Percentiles rank a stretch among this genome's conserved stretches.
Conservation (phyloP, 495 filamentous ascomycete genomes). For the Aspergillus baeticus region DNA sequence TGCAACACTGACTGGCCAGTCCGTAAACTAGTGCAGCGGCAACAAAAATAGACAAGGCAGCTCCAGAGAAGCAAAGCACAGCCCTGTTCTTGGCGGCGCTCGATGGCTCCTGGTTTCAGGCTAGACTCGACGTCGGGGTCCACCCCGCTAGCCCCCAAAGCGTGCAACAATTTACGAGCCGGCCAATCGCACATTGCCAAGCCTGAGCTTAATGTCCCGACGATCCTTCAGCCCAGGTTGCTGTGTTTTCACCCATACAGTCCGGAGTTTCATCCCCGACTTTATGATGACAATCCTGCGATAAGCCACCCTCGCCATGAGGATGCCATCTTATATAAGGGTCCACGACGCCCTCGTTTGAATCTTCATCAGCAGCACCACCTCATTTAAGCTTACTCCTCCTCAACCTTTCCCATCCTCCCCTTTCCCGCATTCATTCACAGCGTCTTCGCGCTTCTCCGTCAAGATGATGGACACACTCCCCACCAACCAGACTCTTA, state of each 20-base stretch:
- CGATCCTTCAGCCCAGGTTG: not conserved
- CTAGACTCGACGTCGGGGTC: too few species aligned
- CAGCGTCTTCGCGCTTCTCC: not conserved
- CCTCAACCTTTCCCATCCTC: not conserved
- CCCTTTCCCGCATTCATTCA: not conserved
- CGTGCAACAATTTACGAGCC: not conserved
- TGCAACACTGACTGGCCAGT: too few species aligned
- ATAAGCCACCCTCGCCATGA: not conserved
- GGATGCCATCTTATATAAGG: not conserved
- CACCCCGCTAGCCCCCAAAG: too few species aligned
- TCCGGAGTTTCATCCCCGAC: not conserved
- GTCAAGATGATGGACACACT: conserved; percentile 2
- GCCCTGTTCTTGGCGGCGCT: too few species aligned
- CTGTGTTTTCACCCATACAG: not conserved
- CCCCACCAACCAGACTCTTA: conserved; percentile 7
- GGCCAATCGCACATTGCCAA: not conserved
- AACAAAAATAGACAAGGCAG: too few species aligned
- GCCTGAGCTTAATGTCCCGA: not conserved
- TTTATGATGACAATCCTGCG: too few species aligned
- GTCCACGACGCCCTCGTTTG: not conserved
- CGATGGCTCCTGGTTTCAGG: too few species aligned
- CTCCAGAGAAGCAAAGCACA: too few species aligned
- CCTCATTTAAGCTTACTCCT: not conserved
- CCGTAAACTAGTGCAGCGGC: too few species aligned
- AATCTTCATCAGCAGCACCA: not conserved